These are phyloP conservation scores for Cystofilobasidium capitatum DNA, from an alignment of 768 basidiomycete genomes.

Conservation along the genomic window DNA sequence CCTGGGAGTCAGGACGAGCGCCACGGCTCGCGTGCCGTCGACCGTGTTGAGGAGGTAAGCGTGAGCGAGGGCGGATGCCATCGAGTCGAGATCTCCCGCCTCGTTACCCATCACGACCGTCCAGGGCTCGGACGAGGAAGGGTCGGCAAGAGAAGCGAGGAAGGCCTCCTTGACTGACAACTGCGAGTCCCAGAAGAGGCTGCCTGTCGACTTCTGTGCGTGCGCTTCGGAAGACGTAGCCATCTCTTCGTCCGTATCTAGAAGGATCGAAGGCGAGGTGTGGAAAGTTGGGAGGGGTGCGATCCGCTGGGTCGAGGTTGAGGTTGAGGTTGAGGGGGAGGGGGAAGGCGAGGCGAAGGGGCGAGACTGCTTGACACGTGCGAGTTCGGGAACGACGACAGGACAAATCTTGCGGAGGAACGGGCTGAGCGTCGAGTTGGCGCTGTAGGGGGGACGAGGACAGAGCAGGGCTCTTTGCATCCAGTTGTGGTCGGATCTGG, in stretches of 20 bases:
- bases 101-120: conserved; percentile 89
- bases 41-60: conserved; percentile 61
- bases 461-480: conserved; percentile 3
- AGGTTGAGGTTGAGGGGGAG: no score
- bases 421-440: not conserved
- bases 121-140: conserved; percentile 53
- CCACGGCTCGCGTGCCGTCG: conserved; percentile 48
- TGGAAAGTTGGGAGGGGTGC: not conserved
- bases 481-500: not conserved
- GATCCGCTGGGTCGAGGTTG: not conserved
- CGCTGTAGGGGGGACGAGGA: not conserved
- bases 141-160: conserved; percentile 48
- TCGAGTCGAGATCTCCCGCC: conserved; percentile 85
- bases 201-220: not conserved
- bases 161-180: conserved; percentile 48
- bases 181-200: conserved; percentile 15
- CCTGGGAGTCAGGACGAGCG: conserved; percentile 61
- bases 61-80: conserved; percentile 76
- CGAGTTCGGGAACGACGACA: not conserved
- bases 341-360: not conserved
- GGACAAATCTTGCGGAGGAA: not conserved
- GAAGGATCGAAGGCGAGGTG: not conserved
- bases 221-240: not conserved
- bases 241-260: not conserved
- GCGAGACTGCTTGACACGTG: not conserved